Base-by-base conservation (phyloP, 257 asterid genomes). In the Hygrophila difformis region DNA sequence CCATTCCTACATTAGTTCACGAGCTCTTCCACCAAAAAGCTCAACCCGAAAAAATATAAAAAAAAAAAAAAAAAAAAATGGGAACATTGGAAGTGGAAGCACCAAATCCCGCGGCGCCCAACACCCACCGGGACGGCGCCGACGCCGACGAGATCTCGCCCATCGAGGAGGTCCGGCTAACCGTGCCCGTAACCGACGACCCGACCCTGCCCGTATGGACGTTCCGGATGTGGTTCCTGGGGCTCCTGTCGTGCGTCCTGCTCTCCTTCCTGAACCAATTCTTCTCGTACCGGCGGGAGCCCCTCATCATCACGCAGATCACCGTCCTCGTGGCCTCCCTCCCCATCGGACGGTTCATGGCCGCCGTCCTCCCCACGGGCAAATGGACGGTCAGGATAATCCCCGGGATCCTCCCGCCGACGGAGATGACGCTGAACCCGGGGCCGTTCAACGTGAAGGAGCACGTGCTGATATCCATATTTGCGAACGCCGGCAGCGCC, bases 401-500 rank as follows among this genome's bases (percentile, higher is more conserved):
- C 0, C 81, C 74, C 8, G 70, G 84, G 38, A 8, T 26, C 18
- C 72, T 53, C 1, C 31, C 31, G 28, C 49, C 67, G 2, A 56
- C 16, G 39, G 75, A 62, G 44, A 49, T 75, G 44, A 59, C 93
- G 1, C 72, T 84, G 1, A 84, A 84, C 70, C 93, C 93, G 52
- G 93, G 91, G 6, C 93, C 95, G 44, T 84, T 84, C 46, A 84
- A 84, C 60, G 68, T 84, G 37, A 84, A 84, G 71, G 95, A 84
- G 63, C 93, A 84, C 36, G 95, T 81, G 15, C 71, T 84, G 8
- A 75, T 84, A 0, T 68, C 87, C 46, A 81, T 84, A 0, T 84
- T 84, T 28, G 95, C 93, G 1, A 84, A 84, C 21, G 89, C 95
- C 5, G 95, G 95, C 1, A 61, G 65, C 6, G 87, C 93, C 11